A percentile compares a stretch with the other conserved stretches of the same genome.
phyloP scores from a whole-genome alignment of 225 moss, liverwort and hornwort genomes.

The Asterella californica region DNA sequence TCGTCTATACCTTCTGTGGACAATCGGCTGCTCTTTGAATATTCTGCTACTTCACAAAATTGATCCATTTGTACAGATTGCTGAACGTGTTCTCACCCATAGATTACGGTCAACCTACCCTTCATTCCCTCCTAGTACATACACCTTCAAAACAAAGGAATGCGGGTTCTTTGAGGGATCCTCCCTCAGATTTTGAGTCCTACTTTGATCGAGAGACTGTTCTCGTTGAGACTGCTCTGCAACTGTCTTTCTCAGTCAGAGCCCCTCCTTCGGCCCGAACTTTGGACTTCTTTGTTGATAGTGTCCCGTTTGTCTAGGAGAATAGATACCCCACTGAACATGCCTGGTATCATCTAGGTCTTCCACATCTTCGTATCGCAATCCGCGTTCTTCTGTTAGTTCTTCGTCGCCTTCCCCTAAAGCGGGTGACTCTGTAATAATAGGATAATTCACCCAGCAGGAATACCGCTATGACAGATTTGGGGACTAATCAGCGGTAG shows the following conservation, averaged over 20 bases:
- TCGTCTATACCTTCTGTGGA: constrained; percentile 95
- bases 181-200: not conserved
- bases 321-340: constrained; percentile 7
- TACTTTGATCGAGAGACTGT: not conserved
- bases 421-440: constrained; percentile 13
- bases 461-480: not conserved
- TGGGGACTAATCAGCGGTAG: not conserved
- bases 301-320: not conserved
- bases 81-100: not conserved
- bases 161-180: not conserved
- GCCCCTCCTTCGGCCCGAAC: not conserved
- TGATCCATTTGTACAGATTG: constrained; percentile 36
- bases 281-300: not conserved
- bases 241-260: not conserved
- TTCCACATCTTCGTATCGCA: not conserved
- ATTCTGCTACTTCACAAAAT: constrained; percentile 95
- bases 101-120: not conserved
- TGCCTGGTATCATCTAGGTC: not conserved
- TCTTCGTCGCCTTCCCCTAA: not conserved
- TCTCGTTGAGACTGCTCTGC: not conserved
- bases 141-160: not conserved
- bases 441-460: not conserved
- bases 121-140: not conserved
- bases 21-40: constrained; percentile 91
- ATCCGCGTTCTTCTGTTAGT: not conserved